Evolutionary conservation across 306 rosid species (phyloP), one percentile per base, ranked within the genome.

Genomic region (Coriaria nepalensis): DNA sequence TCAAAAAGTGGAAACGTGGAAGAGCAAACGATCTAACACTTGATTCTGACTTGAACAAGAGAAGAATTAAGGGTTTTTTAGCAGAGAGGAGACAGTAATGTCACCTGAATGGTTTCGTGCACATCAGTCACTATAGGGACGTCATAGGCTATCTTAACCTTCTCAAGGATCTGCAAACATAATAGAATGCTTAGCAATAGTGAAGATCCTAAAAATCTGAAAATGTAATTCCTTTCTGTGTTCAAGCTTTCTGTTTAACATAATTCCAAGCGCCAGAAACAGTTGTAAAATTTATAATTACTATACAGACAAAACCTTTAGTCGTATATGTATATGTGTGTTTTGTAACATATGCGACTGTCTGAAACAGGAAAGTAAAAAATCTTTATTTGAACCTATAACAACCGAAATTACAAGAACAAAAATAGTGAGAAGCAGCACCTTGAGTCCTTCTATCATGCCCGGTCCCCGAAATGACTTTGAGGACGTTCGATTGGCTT

Each of bases 381-480:
- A 37, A 41, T 46, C 58, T 41, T 6, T 52, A 69, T 55, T 46
- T 53, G 55, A 50, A 58, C 35, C 34, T 43, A 9, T 10, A 43
- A 55, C 52, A 68, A 53, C 13, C 5, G 34, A 34, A 36, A 59
- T 15, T 40, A 60, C 47, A 20, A 62, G 14, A 62, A 38, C n/a
- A 3, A 54, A 37, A 48, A 69, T 10, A 40, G 33, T 10, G 45
- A 34, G 44, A 57, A 34, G 49, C 15, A 12, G 46, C 35, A 90
- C 95, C 98, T 81, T 85, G 68, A 85, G 65, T 63, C 95, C 97
- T 71, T 90, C 92, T 20, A 2, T 63, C 81, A 85, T 60, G 73
- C 98, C 98, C 0, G 95, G 98, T 70, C 98, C 95, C 8, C 92
- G 92, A 55, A 90, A 85, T 52, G 95, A 90, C 65, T 90, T 90